These are phyloP conservation scores for Wallacemonas sp. DNA, from an alignment of 208 protist species.

Conservation along the genomic window DNA sequence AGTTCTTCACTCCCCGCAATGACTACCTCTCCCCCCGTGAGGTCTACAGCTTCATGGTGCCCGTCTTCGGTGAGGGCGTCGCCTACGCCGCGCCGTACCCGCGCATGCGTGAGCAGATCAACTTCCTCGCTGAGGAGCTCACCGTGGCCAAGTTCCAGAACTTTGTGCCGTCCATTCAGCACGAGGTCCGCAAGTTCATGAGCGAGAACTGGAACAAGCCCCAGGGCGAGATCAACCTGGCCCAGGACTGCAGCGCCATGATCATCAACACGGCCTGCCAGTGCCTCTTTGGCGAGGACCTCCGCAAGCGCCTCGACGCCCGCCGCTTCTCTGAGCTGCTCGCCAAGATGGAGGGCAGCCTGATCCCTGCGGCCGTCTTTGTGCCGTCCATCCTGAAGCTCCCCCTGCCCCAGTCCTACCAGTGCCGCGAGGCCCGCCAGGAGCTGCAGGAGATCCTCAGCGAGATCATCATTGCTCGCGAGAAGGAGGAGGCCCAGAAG, in stretches of 20 bases:
- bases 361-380: constrained; percentile 86
- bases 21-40: constrained; percentile 81
- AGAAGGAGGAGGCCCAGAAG: constrained; percentile 80
- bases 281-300: constrained; percentile 91
- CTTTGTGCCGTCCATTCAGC: constrained; percentile 84
- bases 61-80: constrained; percentile 86
- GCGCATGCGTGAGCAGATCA: constrained; percentile 86
- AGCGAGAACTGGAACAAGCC: constrained; percentile 74
- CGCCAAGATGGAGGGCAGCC: constrained; percentile 80
- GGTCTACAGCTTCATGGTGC: constrained; percentile 88
- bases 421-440: constrained; percentile 76
- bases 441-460: constrained; percentile 87
- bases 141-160: constrained; percentile 88
- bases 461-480: constrained; percentile 84
- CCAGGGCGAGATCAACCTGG: constrained; percentile 82
- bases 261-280: constrained; percentile 94
- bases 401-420: constrained; percentile 78
- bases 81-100: constrained; percentile 81
- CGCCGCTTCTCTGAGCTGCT: constrained; percentile 83
- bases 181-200: constrained; percentile 86
- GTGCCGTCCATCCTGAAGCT: constrained; percentile 76
- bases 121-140: constrained; percentile 85
- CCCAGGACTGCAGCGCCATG: constrained; percentile 87
- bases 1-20: constrained; percentile 86
- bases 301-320: constrained; percentile 79